Base-by-base conservation (phyloP, 2,329 filamentous ascomycete species). In the Corinectria fuckeliana region DNA sequence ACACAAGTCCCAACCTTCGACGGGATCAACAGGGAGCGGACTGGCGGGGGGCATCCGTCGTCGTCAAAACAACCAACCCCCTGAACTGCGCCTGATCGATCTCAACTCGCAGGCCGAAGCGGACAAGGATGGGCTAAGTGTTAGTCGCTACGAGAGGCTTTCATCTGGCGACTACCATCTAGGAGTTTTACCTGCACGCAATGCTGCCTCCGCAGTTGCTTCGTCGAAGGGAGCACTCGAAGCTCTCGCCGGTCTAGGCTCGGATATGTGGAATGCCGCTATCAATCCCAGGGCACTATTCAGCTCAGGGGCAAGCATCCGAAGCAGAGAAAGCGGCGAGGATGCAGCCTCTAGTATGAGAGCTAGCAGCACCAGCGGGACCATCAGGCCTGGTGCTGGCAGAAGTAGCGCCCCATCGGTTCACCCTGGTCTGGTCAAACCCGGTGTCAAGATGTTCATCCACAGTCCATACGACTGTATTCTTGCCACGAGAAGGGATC, bases 401-500 rank as follows among this genome's bases (percentile, higher is more conserved):
- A 71, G 68, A 38, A 56, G 70, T 6, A 59, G 64, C 3, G 63
- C 71, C 3, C 74, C 75, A 34, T 75, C 78, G 11, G 78, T 82
- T 2, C 82, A 89, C 71, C 76, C 85, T 54, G 81, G 81, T 67
- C 74, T 90, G 64, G 69, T 82, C 65, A 83, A 87, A 69, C 80
- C 80, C 50, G 83, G 85, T 2, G 75, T 83, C 68, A 83, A 98
- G 71, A 91, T 99, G 14, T 97, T 97, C 73, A 92, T 99, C 38
- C 93, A 97, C 70, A 97, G 93, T 69, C 95, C 95, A 0, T 99
- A 96, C 72, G 95, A 99, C 76, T 98, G 93, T 69, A 90, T 98
- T n/a, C 80, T 97, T 54, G 92, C 92, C 1, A 92, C 95, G 2
- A 93, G 93, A 72, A 85, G 95, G 66, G 93, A 97, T 70, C 81